Percentiles rank a stretch among this genome's conserved stretches.
These are phyloP conservation scores for Ceratonia siliqua DNA, from an alignment of 306 rosid species.

Conservation along the genomic window DNA sequence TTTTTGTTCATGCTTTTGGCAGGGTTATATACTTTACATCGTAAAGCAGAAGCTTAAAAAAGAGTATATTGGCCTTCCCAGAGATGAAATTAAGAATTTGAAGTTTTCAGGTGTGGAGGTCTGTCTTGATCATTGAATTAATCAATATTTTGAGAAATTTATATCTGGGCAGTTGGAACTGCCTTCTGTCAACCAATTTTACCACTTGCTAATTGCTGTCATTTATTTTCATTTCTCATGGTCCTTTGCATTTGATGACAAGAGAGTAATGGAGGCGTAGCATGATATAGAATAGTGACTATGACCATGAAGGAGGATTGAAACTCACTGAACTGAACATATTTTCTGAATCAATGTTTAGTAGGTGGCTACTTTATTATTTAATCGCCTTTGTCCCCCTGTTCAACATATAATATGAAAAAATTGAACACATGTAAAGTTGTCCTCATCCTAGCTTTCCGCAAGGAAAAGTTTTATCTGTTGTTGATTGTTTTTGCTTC, in stretches of 20 bases:
- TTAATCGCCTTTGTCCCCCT: neutral
- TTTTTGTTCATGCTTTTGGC: slow-evolving; percentile 40
- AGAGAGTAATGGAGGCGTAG: slow-evolving; percentile 9
- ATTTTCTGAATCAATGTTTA: slow-evolving; percentile 8
- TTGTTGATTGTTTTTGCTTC: neutral
- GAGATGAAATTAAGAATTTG: slow-evolving; percentile 67
- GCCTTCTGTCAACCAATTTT: neutral
- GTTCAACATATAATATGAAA: neutral
- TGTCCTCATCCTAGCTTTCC: neutral
- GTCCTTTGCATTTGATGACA: slow-evolving; percentile 4
- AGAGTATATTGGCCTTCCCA: slow-evolving; percentile 62
- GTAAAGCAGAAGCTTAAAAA: slow-evolving; percentile 79
- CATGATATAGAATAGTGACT: neutral
- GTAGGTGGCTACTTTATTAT: neutral
- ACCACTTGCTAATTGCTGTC: neutral
- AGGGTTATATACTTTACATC: slow-evolving; percentile 83
- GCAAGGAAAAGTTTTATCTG: neutral
- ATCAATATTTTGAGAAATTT: slow-evolving; percentile 26
- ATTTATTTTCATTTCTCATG: slow-evolving; percentile 7
- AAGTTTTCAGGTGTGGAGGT: slow-evolving; percentile 88
- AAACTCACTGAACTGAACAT: neutral
- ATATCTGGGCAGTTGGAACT: slow-evolving; percentile 12
- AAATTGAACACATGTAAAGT: neutral
- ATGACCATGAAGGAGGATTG: neutral
- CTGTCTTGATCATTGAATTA: slow-evolving; percentile 41